A percentile compares a stretch with the other conserved stretches of the same genome.
Evolutionary conservation across 129 eudicot species (phyloP).

Genomic region (Ambrosia artemisiifolia): DNA sequence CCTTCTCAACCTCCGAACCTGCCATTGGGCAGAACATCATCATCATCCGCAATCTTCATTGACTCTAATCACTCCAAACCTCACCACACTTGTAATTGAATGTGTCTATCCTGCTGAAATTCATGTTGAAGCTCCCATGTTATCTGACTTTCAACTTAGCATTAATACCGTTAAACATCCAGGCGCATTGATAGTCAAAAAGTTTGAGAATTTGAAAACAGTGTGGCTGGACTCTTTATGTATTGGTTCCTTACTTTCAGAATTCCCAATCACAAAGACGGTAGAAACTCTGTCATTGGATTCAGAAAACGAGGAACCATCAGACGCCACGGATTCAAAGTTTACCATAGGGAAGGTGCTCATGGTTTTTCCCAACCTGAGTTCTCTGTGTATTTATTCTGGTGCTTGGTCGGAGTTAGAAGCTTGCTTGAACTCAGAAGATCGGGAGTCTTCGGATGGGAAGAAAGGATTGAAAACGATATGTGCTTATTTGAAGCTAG

Average conservation of each 20-base stretch:
- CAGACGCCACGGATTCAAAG: neutral
- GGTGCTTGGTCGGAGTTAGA: conserved; percentile 1
- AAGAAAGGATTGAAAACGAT: no score
- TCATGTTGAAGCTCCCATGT: no score
- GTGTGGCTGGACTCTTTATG: neutral
- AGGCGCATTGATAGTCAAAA: neutral
- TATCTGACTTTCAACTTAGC: neutral
- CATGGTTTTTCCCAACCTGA: no score
- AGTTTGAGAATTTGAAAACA: neutral
- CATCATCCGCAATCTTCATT: conserved; percentile 29
- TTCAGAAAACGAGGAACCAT: neutral
- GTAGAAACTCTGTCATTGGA: neutral
- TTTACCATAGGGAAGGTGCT: neutral
- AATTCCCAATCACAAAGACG: neutral
- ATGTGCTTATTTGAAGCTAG: conserved; percentile 36
- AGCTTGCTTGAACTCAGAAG: neutral
- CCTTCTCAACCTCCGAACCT: conserved; percentile 35
- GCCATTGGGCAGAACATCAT: conserved; percentile 39
- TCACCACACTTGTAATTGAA: conserved; percentile 27
- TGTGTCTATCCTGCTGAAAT: conserved; percentile 11
- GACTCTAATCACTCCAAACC: neutral
- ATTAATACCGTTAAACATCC: neutral
- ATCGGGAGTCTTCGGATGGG: conserved; percentile 13
- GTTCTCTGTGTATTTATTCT: no score
- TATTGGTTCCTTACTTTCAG: neutral